phyloP scores from a whole-genome alignment of 2,329 filamentous ascomycete species.

The Alternaria triticina region DNA sequence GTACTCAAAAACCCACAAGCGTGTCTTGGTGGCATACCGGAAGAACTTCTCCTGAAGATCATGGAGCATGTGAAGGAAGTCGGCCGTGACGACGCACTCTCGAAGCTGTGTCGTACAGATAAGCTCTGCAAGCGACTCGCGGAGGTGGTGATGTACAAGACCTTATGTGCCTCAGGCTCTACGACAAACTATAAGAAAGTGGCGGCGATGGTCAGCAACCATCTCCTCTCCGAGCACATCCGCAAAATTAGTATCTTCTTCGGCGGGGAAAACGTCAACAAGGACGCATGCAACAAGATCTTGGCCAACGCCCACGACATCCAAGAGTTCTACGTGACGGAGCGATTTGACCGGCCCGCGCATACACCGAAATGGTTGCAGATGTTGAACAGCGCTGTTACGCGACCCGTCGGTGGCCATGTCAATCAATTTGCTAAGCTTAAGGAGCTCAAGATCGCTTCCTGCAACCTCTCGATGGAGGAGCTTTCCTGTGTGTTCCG shows the following conservation, averaged over 20 bases:
- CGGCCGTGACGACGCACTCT: neutral
- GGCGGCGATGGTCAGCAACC: neutral
- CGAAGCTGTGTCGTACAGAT: conserved; percentile 2
- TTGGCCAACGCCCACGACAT: neutral
- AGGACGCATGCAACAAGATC: neutral
- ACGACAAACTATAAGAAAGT: neutral
- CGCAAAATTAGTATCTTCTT: neutral
- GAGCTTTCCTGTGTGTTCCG: neutral
- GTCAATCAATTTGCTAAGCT: conserved; percentile 6
- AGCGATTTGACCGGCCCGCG: neutral
- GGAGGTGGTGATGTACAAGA: conserved; percentile 1
- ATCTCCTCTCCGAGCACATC: neutral
- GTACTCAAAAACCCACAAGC: conserved; percentile 1
- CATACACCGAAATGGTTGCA: neutral
- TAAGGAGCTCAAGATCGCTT: neutral
- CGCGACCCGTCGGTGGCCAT: neutral
- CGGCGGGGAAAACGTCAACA: neutral
- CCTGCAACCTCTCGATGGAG: neutral
- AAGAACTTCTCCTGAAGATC: conserved; percentile 10
- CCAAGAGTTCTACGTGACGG: neutral
- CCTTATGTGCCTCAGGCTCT: neutral
- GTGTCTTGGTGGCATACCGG: conserved; percentile 4
- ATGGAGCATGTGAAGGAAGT: neutral
- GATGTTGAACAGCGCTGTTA: neutral
- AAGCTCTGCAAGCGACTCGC: conserved; percentile 8